Base-by-base conservation (phyloP, 345 rosid species). In the Theobroma cacao region DNA sequence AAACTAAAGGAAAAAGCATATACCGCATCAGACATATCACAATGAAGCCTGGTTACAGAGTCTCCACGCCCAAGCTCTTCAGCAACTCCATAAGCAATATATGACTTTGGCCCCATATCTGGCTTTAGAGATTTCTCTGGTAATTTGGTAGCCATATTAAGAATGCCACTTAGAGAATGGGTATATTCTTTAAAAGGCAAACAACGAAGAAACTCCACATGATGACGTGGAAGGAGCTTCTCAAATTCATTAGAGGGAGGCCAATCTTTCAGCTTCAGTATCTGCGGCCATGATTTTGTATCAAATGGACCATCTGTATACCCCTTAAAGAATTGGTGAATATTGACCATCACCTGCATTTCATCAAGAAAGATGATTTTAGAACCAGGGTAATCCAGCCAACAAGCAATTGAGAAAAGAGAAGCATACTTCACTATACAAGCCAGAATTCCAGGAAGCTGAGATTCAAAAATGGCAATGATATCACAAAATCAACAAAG, bases 1-100 rank as follows among this genome's bases (percentile, higher is more conserved):
- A 34, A 72, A 30, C 34, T 52, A 36, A 73, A 55, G 0, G 76
- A 53, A 17, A 43, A 45, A 43, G 47, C 62, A 52, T 43, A 78
- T 86, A 91, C 92, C 81, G 92, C 92, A 81, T 91, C 93, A 61
- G 93, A 87, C 87, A 88, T 84, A 78, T 88, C 90, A 52, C 88
- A 91, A 18, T 86, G 93, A 78, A 91, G 90, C 87, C 85, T 91
- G n/a, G 91, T 91, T n/a, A 91, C 91, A 53, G 90, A 91, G 66
- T 88, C 93, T 48, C 95, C 93, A 58, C 90, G 88, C 7, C 87
- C 93, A 84, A 91, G 83, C 82, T 87, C 93, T 71, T 83, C 77
- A 48, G 75, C 66, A 77, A 86, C 78, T 73, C 93, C 93, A 78
- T 88, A 87, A 55, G 90, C 91, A 77, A 91, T 86, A 73, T 83